Evolutionary conservation across 495 filamentous ascomycete genomes (phyloP).

Genomic region (Cercophora sp.): DNA sequence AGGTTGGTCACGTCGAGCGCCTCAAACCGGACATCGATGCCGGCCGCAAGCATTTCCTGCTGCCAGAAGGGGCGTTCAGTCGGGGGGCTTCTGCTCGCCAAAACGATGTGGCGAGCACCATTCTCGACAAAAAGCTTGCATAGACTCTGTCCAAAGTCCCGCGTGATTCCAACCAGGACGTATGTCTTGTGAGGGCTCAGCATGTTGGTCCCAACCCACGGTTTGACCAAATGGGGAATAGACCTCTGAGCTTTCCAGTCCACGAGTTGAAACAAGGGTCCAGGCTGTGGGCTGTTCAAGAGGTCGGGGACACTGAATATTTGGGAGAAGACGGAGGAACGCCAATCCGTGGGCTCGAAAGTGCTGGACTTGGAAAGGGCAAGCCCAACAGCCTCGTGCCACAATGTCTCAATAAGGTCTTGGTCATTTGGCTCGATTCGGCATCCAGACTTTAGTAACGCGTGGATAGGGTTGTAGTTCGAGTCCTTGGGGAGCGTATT

Average conservation of each 20-base stretch:
- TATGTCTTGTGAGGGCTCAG: slow-evolving; percentile 49
- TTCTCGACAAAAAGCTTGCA: slow-evolving; percentile 53
- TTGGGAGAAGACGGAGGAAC: not conserved
- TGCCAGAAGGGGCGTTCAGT: slow-evolving; percentile 36
- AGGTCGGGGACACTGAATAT: slow-evolving; percentile 23
- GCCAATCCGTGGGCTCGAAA: too few species aligned
- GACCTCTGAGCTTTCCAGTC: slow-evolving; percentile 38
- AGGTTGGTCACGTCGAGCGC: slow-evolving; percentile 33
- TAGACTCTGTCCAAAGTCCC: slow-evolving; percentile 55
- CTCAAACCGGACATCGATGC: slow-evolving; percentile 32
- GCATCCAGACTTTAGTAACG: slow-evolving; percentile 3
- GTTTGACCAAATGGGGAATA: slow-evolving; percentile 16
- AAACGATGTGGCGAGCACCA: slow-evolving; percentile 51
- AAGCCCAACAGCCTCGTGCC: slow-evolving; percentile 20
- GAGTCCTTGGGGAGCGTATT: slow-evolving; percentile 20
- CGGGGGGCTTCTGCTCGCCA: slow-evolving; percentile 54
- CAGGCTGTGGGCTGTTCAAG: not conserved
- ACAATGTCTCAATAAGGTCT: slow-evolving; percentile 8
- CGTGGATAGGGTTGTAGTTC: slow-evolving; percentile 16
- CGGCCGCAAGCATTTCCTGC: slow-evolving; percentile 28
- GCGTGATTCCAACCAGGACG: slow-evolving; percentile 53
- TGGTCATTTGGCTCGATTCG: not conserved
- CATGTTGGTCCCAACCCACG: slow-evolving; percentile 12
- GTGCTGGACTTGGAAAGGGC: slow-evolving; percentile 14
- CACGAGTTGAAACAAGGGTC: slow-evolving; percentile 26